Evolutionary conservation across 2,329 filamentous ascomycete species (phyloP), one percentile per base, ranked within the genome.

Genomic region (Sclerotinia trifoliorum): DNA sequence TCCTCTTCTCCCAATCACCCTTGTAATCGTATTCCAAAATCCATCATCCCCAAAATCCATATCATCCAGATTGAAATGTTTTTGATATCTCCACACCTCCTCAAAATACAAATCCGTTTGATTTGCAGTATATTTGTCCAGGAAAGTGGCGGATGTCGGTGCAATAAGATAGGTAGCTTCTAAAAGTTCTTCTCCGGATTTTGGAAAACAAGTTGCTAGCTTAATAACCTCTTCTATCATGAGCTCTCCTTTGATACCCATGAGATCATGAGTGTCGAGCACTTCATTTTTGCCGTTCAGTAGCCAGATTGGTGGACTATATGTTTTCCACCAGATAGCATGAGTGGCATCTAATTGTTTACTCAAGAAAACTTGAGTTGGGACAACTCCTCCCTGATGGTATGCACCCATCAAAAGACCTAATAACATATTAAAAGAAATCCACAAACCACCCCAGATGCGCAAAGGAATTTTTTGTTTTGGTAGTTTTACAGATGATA

Each of bases 291-390:
- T 91, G 66, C 90, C 89, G 72, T 93, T 90, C 8, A 94, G 81
- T 26, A 94, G 83, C 90, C 91, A 94, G 48, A 90, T 89, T 0
- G 91, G 91, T 24, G 91, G 91, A 77, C 88, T 91, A 77, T 94
- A 94, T 1, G 91, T 94, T 78, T 93, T 94, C 91, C 91, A 94
- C 91, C 91, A 94, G 63, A 78, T 71, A 4, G 89, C 89, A 46
- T 89, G 84, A 1, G 87, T 88, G 11, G 90, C 87, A 71, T 90
- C 88, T 72, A 70, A 70, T 67, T 91, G 88, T 66, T 85, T 86
- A 75, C 88, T 90, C 75, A 94, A 83, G 76, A 92, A 92, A 0
- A 90, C 86, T 75, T 94, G 91, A 8, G 87, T 88, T 0, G 91
- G 90, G 1, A 94, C 84, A 35, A 94, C 86, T 55, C 91, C 91